Evolutionary conservation across 805 yeast species (phyloP), one percentile per base, ranked within the genome.

Genomic region (Naumovozyma dairenensis): DNA sequence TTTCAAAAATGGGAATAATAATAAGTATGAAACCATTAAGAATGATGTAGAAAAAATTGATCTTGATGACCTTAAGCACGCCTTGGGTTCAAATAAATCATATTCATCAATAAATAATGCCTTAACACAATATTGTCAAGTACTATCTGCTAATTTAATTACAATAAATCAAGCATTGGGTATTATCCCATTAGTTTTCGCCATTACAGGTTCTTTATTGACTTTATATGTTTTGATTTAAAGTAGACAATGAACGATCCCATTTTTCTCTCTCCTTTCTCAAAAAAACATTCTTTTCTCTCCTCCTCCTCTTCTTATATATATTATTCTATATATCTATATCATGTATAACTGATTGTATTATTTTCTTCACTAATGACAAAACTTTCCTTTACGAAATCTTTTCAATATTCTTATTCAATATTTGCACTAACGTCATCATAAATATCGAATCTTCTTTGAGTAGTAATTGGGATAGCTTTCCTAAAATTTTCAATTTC

Each of bases 391-490:
- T n/a, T n/a, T n/a, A n/a, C n/a, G n/a, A n/a, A n/a, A n/a, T n/a
- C n/a, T n/a, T n/a, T n/a, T n/a, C n/a, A n/a, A n/a, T n/a, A n/a
- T n/a, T n/a, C n/a, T n/a, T 30, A 30, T 9, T 9, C 27, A 14
- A 26, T 8, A 16, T 39, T 41, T 25, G 41, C 41, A 32, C 49
- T 46, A n/a, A 58, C 53, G 38, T 58, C 59, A 10, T 48, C 41
- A 34, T 58, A 58, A 3, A 79, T 68, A 47, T 79, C 86, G 46
- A 74, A 80, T 49, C 93, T 65, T 48, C 92, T 67, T 59, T 82
- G 94, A 16, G 57, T 51, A 16, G 73, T 67, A 14, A 82, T 72
- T 5, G 94, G 93, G 39, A 82, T 78, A 6, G 76, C 74, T 14
- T 60, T 57, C 50, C 94, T 74, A 21, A 76, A 74, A 17, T 64